Evolutionary conservation across 352 stramenopile species (phyloP).

Genomic region (Globisporangium solare): DNA sequence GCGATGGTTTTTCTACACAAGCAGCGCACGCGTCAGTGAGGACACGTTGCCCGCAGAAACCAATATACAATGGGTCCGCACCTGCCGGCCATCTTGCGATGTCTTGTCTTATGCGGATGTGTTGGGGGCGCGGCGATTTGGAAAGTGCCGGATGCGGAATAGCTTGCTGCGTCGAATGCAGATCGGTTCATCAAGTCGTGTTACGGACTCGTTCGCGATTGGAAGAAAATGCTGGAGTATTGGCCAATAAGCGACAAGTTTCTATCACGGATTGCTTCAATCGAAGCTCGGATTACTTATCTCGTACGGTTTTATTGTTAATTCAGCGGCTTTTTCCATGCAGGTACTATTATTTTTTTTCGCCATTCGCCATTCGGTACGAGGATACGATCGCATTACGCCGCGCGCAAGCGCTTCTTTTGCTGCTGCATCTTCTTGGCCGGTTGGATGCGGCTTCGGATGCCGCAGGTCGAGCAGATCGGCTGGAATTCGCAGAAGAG

Average conservation of each 20-base stretch:
- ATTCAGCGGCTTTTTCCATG: constrained; percentile 6
- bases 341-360: neutral
- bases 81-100: neutral
- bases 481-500: constrained; percentile 86
- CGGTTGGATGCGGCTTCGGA: constrained; percentile 76
- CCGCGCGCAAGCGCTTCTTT: constrained; percentile 36
- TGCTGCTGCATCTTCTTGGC: constrained; percentile 45
- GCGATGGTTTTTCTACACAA: constrained; percentile 50
- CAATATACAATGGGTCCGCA: too few species aligned
- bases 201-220: neutral
- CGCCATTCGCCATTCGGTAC: neutral
- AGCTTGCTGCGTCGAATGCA: too few species aligned
- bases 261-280: too few species aligned
- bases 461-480: constrained; percentile 85
- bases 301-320: constrained; percentile 7
- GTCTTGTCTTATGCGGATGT: neutral
- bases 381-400: neutral
- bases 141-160: constrained; percentile 1
- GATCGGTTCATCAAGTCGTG: neutral
- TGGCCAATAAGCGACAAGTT: neutral
- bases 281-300: too few species aligned
- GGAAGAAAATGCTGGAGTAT: neutral
- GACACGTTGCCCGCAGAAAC: too few species aligned
- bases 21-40: neutral
- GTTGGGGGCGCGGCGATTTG: neutral